A percentile compares a stretch with the other conserved stretches of the same genome.
These are phyloP conservation scores for Knufia petricola DNA, from an alignment of 2,329 filamentous ascomycete species.

Conservation along the genomic window DNA sequence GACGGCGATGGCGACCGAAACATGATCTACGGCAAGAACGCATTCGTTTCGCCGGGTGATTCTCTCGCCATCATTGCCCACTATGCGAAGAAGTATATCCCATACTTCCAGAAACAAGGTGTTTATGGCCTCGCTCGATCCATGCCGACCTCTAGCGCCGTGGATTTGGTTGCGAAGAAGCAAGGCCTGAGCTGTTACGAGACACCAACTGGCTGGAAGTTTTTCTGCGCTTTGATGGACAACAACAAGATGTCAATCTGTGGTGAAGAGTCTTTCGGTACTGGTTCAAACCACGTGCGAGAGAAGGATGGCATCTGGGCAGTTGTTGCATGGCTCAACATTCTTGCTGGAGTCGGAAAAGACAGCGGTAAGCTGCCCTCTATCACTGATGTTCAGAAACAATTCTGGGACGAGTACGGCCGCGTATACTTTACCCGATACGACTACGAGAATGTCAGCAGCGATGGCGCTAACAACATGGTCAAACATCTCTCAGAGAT, in stretches of 20 bases:
- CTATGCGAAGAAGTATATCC: constrained; percentile 79
- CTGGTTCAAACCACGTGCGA: constrained; percentile 95
- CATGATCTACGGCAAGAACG: constrained; percentile 98
- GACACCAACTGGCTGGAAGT: constrained; percentile 98
- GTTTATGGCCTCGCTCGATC: constrained; percentile 91
- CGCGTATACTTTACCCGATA: constrained; percentile 99
- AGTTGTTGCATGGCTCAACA: constrained; percentile 95
- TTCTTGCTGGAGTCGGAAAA: constrained; percentile 87
- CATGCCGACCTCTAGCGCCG: constrained; percentile 94
- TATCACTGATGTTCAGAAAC: constrained; percentile 90
- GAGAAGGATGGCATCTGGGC: constrained; percentile 99
- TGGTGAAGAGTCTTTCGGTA: constrained; percentile 96
- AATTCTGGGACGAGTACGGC: constrained; percentile 94
- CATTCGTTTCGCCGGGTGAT: constrained; percentile 94
- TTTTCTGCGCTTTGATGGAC: constrained; percentile 94
- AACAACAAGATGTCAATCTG: constrained; percentile 95
- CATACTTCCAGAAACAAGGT: constrained; percentile 96
- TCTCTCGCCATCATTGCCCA: constrained; percentile 97
- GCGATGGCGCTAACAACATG: constrained; percentile 81
- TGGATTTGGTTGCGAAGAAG: constrained; percentile 91
- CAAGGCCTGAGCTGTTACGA: constrained; percentile 89
- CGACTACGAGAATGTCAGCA: constrained; percentile 93
- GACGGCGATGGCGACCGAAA: constrained; percentile 98
- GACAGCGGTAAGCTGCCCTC: constrained; percentile 58
- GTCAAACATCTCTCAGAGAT: constrained; percentile 70